Percentiles rank a stretch among this genome's conserved stretches.
Conservation (phyloP, 306 rosid genomes). For the Gynostemma pentaphyllum region DNA sequence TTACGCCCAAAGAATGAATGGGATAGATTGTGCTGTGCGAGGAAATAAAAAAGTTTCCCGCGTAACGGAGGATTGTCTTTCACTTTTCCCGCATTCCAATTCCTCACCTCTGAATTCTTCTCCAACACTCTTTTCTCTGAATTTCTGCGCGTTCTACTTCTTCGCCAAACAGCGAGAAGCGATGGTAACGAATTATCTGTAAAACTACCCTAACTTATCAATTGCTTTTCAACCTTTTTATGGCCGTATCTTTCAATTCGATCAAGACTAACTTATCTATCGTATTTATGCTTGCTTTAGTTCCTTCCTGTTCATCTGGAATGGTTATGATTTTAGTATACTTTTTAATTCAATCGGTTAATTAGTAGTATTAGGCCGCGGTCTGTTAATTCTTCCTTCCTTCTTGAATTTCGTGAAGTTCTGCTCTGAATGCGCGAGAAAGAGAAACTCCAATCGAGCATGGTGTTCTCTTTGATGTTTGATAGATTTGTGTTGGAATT, state of each 20-base stretch:
- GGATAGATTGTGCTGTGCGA: too few relatives aligned
- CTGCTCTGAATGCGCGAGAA: neutral
- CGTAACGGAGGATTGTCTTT: neutral
- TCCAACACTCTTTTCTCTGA: neutral
- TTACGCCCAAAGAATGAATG: too few relatives aligned
- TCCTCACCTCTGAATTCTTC: slow-evolving; percentile 5
- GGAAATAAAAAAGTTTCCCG: slow-evolving; percentile 1
- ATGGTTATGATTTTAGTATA: neutral
- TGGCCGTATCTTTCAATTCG: neutral
- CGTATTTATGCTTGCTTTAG: neutral
- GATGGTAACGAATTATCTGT: neutral
- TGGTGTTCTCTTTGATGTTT: neutral
- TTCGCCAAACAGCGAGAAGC: neutral
- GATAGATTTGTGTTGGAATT: neutral
- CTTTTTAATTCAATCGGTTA: neutral
- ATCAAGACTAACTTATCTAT: neutral
- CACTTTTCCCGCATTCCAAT: neutral
- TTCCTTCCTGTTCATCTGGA: neutral
- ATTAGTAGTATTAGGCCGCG: neutral
- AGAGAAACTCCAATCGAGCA: neutral
- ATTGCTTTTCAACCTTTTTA: neutral
- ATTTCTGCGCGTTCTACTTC: neutral
- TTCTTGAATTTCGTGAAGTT: neutral
- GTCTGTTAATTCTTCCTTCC: neutral
- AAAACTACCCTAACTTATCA: neutral